These are phyloP conservation scores for Schizochytrium sp. DNA, from an alignment of 108 stramenopile genomes.

Conservation along the genomic window DNA sequence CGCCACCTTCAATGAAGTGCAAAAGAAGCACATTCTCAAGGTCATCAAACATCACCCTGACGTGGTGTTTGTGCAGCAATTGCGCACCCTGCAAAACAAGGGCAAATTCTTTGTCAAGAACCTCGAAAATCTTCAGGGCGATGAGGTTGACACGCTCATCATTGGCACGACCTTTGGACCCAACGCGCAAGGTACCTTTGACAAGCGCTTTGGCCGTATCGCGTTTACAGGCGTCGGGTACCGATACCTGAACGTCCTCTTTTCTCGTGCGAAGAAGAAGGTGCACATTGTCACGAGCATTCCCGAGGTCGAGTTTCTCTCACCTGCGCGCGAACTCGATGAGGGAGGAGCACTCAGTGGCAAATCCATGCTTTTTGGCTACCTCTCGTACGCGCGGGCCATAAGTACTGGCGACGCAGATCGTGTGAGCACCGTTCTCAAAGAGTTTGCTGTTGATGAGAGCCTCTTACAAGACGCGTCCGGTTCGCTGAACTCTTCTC, in stretches of 20 bases:
- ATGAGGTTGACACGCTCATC: constrained; percentile 2
- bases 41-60: neutral
- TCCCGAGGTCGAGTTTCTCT: neutral
- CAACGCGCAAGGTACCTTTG: neutral
- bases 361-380: constrained; percentile 3
- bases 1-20: constrained; percentile 4
- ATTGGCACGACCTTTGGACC: constrained; percentile 3
- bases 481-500: neutral
- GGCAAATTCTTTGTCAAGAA: neutral
- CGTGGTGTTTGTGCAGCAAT: neutral
- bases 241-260: constrained; percentile 4
- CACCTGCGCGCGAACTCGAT: neutral
- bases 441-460: neutral
- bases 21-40: constrained; percentile 6
- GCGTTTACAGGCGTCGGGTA: neutral
- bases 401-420: neutral
- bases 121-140: neutral
- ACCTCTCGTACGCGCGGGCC: neutral
- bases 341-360: neutral
- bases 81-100: neutral
- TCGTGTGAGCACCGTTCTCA: neutral
- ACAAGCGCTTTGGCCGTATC: neutral
- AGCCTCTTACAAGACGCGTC: neutral
- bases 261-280: neutral
- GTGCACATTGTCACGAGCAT: neutral